Evolutionary conservation across 1,284 basidiomycete species (phyloP), one percentile per base, ranked within the genome.

Genomic region (Irpex rosettiformis): DNA sequence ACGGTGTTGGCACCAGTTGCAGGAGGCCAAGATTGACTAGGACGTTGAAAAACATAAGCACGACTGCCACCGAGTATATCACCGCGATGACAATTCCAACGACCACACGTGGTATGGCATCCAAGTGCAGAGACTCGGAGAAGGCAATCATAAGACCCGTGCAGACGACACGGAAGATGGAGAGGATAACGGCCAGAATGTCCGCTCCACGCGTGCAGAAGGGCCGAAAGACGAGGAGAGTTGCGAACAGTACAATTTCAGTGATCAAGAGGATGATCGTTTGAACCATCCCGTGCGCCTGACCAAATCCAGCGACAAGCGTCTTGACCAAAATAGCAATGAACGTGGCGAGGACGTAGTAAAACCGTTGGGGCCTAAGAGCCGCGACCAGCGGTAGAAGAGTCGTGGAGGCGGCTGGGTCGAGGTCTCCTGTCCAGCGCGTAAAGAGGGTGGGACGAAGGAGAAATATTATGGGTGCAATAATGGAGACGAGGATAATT

Each of bases 41-140:
- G n/a, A 71, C 70, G 70, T 88, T 88, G 68, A 83, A 59, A 65
- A 86, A 79, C 71, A 86, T 76, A 56, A 88, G 70, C 53, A 89
- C 61, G 51, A 88, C 75, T 0, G 85, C 75, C 28, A 87, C 70
- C 4, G 83, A 83, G 67, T 81, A 84, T 53, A 88, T 77, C 45
- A 86, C 77, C 7, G 82, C 81, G 42, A 83, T 76, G 59, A 90
- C 77, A 57, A 86, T 77, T 13, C 90, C 91, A 57, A 93, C 83
- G 22, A 76, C 88, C 1, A 88, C 86, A n/a, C 91, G 85, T 18
- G 84, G 83, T 62, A 94, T 93, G 27, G 91, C 78, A 22, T 79
- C 74, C 28, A 93, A 76, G 2, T 73, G 67, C 25, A 93, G 66
- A 5, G 70, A 76, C 65, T 85, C 76, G 52, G 89, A 72, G 68